Evolutionary conservation across 2,329 filamentous ascomycete species (phyloP).

Genomic region (Cercospora zeae-maydis): DNA sequence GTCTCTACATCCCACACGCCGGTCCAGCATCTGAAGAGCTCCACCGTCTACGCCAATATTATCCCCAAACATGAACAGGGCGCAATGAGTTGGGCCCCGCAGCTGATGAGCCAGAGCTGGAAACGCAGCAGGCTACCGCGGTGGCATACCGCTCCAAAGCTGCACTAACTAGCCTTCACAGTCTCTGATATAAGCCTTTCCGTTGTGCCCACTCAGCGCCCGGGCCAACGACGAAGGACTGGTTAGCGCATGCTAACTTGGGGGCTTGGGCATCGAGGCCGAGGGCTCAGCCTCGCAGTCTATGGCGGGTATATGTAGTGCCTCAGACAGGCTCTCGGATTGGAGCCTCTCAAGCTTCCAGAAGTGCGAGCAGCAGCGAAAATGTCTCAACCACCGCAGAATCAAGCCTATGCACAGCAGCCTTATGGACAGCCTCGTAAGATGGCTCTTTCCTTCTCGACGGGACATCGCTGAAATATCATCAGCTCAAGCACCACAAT

Average conservation of each 20-base stretch:
- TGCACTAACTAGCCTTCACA: background rate
- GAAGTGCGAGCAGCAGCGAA: background rate
- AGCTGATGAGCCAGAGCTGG: background rate
- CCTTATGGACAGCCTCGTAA: background rate
- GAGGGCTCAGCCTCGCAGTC: background rate
- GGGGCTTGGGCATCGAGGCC: background rate
- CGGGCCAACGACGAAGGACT: background rate
- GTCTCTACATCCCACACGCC: too few species aligned
- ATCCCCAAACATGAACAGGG: slow-evolving; percentile 19
- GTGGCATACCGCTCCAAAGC: background rate
- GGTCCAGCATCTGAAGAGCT: slow-evolving; percentile 24
- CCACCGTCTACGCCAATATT: slow-evolving; percentile 30
- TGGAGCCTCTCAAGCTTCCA: background rate
- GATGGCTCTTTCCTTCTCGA: background rate
- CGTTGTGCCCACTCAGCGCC: background rate
- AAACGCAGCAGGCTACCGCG: background rate
- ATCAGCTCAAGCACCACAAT: slow-evolving; percentile 23
- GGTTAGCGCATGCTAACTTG: background rate
- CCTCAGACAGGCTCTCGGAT: background rate
- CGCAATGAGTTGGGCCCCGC: slow-evolving; percentile 2
- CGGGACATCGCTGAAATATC: background rate
- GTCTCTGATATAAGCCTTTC: background rate
- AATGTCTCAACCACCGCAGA: background rate
- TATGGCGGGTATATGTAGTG: background rate
- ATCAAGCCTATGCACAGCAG: background rate